Conservation (phyloP, 2,329 filamentous ascomycete genomes). For the Diaporthe sp. region DNA sequence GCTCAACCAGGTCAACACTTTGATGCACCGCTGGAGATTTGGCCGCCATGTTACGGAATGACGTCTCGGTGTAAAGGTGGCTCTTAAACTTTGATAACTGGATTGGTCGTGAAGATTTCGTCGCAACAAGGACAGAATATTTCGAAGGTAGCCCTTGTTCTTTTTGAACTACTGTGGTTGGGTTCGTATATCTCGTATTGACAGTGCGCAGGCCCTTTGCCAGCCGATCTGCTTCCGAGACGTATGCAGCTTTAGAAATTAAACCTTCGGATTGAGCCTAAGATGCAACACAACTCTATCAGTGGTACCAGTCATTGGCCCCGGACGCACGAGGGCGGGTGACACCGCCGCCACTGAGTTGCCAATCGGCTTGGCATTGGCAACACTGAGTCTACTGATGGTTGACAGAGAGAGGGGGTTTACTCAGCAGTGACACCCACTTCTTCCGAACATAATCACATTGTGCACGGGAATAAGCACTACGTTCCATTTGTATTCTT, state of each 20-base stretch:
- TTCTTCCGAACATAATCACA: neutral
- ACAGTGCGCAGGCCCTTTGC: neutral
- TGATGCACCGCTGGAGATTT: neutral
- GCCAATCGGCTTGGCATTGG: constrained; percentile 4
- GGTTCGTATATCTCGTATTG: neutral
- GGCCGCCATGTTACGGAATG: neutral
- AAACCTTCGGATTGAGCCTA: neutral
- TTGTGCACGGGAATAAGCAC: neutral
- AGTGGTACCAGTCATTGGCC: neutral
- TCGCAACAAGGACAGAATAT: neutral
- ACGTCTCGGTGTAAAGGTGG: neutral
- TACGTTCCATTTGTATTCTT: neutral
- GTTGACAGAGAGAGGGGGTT: neutral
- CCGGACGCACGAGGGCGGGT: neutral
- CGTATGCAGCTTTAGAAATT: neutral
- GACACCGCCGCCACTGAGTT: neutral
- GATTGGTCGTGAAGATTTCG: neutral
- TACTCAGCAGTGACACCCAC: constrained; percentile 4
- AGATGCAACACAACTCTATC: neutral
- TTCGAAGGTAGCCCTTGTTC: neutral
- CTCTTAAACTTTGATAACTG: no score
- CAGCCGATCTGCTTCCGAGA: neutral
- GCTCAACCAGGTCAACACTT: neutral
- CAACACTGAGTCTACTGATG: neutral
- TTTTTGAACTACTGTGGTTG: neutral